Conservation (phyloP, 2,329 filamentous ascomycete species). For the Trichoderma oligosporum region DNA sequence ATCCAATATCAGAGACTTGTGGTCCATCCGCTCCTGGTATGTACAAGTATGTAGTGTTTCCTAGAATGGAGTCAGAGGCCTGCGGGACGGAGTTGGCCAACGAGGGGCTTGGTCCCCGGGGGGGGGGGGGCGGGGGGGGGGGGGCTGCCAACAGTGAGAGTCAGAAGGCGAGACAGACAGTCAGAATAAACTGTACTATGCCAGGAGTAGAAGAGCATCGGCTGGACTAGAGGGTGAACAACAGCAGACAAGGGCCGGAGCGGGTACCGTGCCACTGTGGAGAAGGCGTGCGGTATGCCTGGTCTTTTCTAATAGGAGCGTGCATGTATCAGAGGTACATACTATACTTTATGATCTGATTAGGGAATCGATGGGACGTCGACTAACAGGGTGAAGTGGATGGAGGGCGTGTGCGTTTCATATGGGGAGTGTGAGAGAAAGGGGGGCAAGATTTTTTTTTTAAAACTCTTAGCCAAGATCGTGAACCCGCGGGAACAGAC, state of each 20-base stretch:
- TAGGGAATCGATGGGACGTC: constrained; percentile 22
- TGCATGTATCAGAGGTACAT: constrained; percentile 22
- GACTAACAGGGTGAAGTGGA: constrained; percentile 18
- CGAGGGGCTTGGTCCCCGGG: constrained; percentile 3
- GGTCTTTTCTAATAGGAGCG: constrained; percentile 20
- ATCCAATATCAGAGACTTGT: constrained; percentile 17
- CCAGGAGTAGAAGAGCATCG: constrained; percentile 11
- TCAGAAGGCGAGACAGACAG: constrained; percentile 15
- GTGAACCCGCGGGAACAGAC: background rate
- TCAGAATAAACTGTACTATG: constrained; percentile 6
- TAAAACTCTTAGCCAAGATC: constrained; percentile 5
- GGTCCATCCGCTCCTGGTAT: constrained; percentile 15
- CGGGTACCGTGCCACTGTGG: constrained; percentile 24
- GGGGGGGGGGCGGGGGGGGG: constrained; percentile 1
- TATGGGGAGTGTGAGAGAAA: constrained; percentile 10
- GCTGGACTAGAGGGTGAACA: constrained; percentile 17
- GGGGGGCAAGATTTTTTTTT: background rate
- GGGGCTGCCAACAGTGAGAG: constrained; percentile 7
- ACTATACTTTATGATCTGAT: constrained; percentile 26
- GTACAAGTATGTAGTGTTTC: constrained; percentile 12
- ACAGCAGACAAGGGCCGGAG: constrained; percentile 22
- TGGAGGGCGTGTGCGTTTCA: constrained; percentile 18
- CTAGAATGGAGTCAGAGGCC: constrained; percentile 18
- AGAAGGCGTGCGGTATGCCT: constrained; percentile 21
- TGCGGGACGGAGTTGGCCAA: constrained; percentile 17